phyloP scores from a whole-genome alignment of 306 rosid species.

The Medicago arabica region DNA sequence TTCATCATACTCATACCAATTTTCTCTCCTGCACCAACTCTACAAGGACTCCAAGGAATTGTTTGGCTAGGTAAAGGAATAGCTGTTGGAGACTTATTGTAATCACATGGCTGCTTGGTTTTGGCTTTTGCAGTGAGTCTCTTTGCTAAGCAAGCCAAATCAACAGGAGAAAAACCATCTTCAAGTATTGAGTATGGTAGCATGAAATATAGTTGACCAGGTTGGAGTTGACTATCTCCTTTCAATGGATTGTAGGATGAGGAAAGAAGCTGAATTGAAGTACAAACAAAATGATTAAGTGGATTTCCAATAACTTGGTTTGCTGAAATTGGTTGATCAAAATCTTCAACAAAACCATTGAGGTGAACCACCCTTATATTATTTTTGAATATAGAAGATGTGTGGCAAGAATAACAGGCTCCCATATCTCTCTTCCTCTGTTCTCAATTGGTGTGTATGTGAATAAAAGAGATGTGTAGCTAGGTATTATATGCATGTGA shows the following conservation, averaged over 20 bases:
- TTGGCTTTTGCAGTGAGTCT: slow-evolving; percentile 62
- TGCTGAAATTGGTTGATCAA: slow-evolving; percentile 58
- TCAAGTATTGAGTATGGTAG: slow-evolving; percentile 68
- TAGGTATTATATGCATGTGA: background rate
- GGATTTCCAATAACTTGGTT: slow-evolving; percentile 56
- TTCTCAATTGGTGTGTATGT: slow-evolving; percentile 13
- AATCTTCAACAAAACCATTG: slow-evolving; percentile 70
- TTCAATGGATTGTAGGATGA: slow-evolving; percentile 51
- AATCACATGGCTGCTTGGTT: slow-evolving; percentile 17
- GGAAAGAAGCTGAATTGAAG: slow-evolving; percentile 68
- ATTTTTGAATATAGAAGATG: slow-evolving; percentile 38
- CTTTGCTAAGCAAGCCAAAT: slow-evolving; percentile 60
- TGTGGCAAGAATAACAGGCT: slow-evolving; percentile 55
- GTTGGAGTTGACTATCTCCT: slow-evolving; percentile 58
- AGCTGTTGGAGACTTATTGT: slow-evolving; percentile 26
- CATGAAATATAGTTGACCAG: slow-evolving; percentile 69
- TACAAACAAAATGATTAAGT: slow-evolving; percentile 69
- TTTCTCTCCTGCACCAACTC: slow-evolving; percentile 43
- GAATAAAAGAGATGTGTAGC: background rate
- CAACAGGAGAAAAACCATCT: slow-evolving; percentile 68
- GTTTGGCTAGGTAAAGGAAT: background rate
- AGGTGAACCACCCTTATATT: slow-evolving; percentile 67
- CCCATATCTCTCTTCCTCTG: slow-evolving; percentile 49
- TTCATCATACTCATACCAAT: slow-evolving; percentile 13
- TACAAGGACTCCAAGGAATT: slow-evolving; percentile 43